Conservation (phyloP, 1,284 basidiomycete species). For the Inonotus obliquus region DNA sequence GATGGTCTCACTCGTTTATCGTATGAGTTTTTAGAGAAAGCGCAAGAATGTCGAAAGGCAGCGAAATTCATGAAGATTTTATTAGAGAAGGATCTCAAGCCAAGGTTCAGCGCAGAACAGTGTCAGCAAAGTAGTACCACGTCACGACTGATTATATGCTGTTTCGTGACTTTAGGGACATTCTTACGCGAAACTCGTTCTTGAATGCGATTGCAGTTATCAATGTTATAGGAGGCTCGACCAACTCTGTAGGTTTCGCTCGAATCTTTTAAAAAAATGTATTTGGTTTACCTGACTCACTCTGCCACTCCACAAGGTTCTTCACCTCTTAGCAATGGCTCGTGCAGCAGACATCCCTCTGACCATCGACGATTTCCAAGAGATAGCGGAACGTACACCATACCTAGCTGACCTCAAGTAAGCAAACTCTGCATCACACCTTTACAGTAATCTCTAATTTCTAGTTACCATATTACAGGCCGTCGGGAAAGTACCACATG, state of each 20-base stretch:
- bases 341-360: slow-evolving; percentile 85
- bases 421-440: slow-evolving; percentile 12
- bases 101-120: slow-evolving; percentile 41
- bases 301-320: slow-evolving; percentile 52
- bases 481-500: slow-evolving; percentile 94
- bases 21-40: slow-evolving; percentile 52
- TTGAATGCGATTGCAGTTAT: slow-evolving; percentile 87
- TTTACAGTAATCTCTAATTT: background rate
- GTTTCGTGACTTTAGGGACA: slow-evolving; percentile 51
- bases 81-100: slow-evolving; percentile 85
- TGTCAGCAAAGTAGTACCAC: slow-evolving; percentile 20
- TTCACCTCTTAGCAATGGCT: slow-evolving; percentile 93
- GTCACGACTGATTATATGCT: background rate
- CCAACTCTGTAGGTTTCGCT: slow-evolving; percentile 68
- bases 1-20: background rate
- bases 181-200: slow-evolving; percentile 87
- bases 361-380: slow-evolving; percentile 92
- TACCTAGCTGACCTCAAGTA: slow-evolving; percentile 91
- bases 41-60: slow-evolving; percentile 80
- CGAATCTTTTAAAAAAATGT: background rate
- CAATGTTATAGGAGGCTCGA: slow-evolving; percentile 86
- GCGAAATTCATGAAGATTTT: slow-evolving; percentile 80
- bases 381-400: slow-evolving; percentile 84
- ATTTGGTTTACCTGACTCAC: background rate
- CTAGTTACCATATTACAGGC: slow-evolving; percentile 40